phyloP scores from a whole-genome alignment of 805 yeast genomes.

The Ogataea salicorniae region DNA sequence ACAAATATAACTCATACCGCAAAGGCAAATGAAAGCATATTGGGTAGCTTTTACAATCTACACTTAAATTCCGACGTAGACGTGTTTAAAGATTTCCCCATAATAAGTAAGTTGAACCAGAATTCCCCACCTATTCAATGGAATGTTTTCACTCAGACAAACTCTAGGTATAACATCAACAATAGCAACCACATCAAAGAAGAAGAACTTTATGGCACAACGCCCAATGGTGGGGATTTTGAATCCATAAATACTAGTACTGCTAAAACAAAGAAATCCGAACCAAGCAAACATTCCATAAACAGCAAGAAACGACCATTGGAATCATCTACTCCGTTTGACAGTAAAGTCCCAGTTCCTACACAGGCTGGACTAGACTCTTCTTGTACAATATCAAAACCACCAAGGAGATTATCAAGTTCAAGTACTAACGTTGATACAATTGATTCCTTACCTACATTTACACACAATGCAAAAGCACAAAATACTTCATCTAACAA shows the following conservation, averaged over 20 bases:
- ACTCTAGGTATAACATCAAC: background rate
- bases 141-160: slow-evolving; percentile 1
- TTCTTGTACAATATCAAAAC: background rate
- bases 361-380: background rate
- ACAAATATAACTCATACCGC: background rate
- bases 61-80: background rate
- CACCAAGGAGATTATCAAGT: background rate
- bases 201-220: background rate
- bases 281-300: background rate
- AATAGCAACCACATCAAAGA: background rate
- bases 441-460: background rate
- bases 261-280: background rate
- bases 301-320: background rate
- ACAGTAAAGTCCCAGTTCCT: too few species aligned
- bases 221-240: background rate
- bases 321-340: background rate
- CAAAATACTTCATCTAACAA: background rate
- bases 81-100: background rate
- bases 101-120: background rate
- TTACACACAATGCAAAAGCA: background rate
- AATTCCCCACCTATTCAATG: slow-evolving; percentile 3
- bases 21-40: background rate
- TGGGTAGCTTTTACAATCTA: slow-evolving; percentile 1
- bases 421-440: background rate
- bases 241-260: too few species aligned